Evolutionary conservation across 495 filamentous ascomycete genomes (phyloP).

Genomic region (Aspergillus biplanus): DNA sequence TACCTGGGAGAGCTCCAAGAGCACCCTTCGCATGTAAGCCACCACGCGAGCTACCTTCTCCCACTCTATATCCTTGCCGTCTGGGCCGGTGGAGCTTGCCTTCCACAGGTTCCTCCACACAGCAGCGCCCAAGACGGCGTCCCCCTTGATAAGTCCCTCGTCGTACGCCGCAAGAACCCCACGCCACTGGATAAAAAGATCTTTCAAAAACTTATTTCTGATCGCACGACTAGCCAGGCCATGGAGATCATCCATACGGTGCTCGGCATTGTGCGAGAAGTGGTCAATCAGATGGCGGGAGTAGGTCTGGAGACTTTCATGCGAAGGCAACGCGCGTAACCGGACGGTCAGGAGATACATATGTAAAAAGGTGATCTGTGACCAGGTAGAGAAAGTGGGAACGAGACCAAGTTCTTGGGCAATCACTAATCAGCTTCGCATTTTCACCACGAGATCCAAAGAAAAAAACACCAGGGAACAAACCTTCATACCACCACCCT

Average conservation of each 20-base stretch:
- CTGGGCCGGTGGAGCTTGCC: conserved; percentile 49
- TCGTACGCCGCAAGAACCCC: conserved; percentile 83
- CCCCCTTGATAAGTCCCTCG: conserved; percentile 80
- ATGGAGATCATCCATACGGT: conserved; percentile 78
- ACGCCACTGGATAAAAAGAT: conserved; percentile 90
- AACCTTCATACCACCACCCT: conserved; percentile 85
- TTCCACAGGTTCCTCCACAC: conserved; percentile 95
- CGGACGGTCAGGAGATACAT: conserved; percentile 93
- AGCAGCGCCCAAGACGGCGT: conserved; percentile 83
- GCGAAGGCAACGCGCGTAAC: conserved; percentile 69
- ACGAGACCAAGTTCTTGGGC: conserved; percentile 59
- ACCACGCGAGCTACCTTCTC: conserved; percentile 72
- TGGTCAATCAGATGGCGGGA: conserved; percentile 84
- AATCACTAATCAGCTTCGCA: neutral
- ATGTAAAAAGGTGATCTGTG: conserved; percentile 93
- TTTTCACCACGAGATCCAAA: neutral
- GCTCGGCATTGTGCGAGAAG: conserved; percentile 90
- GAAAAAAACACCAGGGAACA: conserved; percentile 24
- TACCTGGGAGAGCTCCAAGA: conserved; percentile 65
- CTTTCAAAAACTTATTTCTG: conserved; percentile 86
- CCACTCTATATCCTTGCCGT: conserved; percentile 66
- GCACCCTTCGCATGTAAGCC: conserved; percentile 72
- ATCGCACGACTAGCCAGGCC: conserved; percentile 63
- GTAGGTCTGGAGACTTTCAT: conserved; percentile 61
- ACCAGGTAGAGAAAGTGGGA: conserved; percentile 92